Percentiles rank a stretch among this genome's conserved stretches.
Evolutionary conservation across 78 protist genomes (phyloP).

Genomic region (Goniomonas avonlea): DNA sequence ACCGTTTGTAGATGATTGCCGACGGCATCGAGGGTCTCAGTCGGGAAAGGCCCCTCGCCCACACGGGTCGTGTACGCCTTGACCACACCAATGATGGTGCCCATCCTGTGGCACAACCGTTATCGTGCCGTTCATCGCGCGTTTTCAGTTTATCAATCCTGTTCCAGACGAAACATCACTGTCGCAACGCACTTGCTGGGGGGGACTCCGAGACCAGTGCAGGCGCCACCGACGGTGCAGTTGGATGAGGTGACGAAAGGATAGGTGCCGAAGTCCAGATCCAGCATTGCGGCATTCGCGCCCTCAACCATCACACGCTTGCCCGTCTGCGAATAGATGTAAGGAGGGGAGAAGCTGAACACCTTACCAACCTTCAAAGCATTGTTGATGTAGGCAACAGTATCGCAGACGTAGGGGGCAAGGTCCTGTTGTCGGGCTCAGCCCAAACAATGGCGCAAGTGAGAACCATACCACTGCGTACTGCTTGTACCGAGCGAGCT

Average conservation of each 20-base stretch:
- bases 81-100: slow-evolving; percentile 87
- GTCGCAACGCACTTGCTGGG: too few species aligned
- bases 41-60: slow-evolving; percentile 5
- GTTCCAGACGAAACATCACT: too few species aligned
- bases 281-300: slow-evolving; percentile 88
- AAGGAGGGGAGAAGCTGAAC: too few species aligned
- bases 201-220: slow-evolving; percentile 54
- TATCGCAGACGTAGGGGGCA: slow-evolving; percentile 61
- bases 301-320: slow-evolving; percentile 61
- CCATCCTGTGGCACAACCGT: too few species aligned
- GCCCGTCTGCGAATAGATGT: slow-evolving; percentile 32
- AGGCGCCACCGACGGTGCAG: slow-evolving; percentile 75
- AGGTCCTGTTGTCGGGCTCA: too few species aligned
- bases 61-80: slow-evolving; percentile 89
- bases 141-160: too few species aligned
- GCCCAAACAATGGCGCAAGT: too few species aligned
- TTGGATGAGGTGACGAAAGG: slow-evolving; percentile 88
- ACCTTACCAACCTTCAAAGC: slow-evolving; percentile 51
- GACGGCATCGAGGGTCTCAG: not conserved
- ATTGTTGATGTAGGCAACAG: slow-evolving; percentile 56
- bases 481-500: slow-evolving; percentile 16
- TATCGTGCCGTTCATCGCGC: too few species aligned
- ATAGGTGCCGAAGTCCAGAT: slow-evolving; percentile 83
- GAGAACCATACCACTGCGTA: too few species aligned
- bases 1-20: slow-evolving; percentile 32